Percentiles rank a stretch among this genome's conserved stretches.
These are phyloP conservation scores for Agrocybe praecox DNA, from an alignment of 768 basidiomycete species.

Conservation along the genomic window DNA sequence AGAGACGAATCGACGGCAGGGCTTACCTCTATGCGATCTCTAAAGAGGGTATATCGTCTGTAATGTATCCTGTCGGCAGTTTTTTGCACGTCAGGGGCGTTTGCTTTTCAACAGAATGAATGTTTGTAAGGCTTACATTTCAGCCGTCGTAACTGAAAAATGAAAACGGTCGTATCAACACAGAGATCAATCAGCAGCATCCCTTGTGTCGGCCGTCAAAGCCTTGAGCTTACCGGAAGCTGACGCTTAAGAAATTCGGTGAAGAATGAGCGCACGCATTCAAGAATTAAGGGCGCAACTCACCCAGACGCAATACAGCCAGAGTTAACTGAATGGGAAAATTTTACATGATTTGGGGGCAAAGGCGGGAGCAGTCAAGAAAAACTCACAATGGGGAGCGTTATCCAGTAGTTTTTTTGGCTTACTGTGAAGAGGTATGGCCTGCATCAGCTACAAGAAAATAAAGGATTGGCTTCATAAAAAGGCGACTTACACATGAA, in stretches of 20 bases:
- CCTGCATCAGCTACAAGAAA: background rate
- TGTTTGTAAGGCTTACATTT: constrained; percentile 23
- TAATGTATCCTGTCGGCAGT: constrained; percentile 24
- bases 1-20: background rate
- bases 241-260: constrained; percentile 19
- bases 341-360: background rate
- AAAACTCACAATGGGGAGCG: constrained; percentile 24
- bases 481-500: constrained; percentile 33
- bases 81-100: background rate
- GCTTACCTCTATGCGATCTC: constrained; percentile 21
- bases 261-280: background rate
- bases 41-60: constrained; percentile 17
- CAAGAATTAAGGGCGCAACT: too few relatives aligned
- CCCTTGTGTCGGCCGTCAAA: too few relatives aligned
- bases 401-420: constrained; percentile 32
- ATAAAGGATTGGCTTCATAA: background rate
- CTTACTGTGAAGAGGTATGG: constrained; percentile 31
- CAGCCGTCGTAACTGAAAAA: constrained; percentile 26
- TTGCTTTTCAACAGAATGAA: background rate
- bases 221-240: constrained; percentile 26
- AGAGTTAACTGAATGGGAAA: background rate
- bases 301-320: constrained; percentile 7
- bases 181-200: too few relatives aligned
- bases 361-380: background rate
- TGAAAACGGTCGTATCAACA: too few relatives aligned